Conservation (phyloP, 805 yeast species). For the Candida qinlingensis region DNA sequence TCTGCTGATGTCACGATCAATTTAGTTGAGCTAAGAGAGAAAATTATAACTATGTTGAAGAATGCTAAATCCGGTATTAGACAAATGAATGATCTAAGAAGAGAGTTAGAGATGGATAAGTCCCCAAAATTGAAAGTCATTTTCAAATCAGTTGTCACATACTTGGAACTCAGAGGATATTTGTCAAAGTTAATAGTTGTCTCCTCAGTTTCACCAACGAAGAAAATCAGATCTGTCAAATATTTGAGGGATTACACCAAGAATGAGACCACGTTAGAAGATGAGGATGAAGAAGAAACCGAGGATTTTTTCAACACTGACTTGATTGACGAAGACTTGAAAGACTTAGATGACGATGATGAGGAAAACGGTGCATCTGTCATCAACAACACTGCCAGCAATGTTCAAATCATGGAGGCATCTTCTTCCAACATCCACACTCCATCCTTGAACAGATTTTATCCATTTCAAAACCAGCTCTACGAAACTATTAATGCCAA, state of each 20-base stretch:
- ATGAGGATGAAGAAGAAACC: conserved; percentile 23
- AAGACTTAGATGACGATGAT: conserved; percentile 19
- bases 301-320: conserved; percentile 28
- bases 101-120: conserved; percentile 48
- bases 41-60: conserved; percentile 45
- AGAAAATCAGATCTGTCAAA: conserved; percentile 42
- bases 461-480: conserved; percentile 62
- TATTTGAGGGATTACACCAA: conserved; percentile 36
- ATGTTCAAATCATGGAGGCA: conserved; percentile 15
- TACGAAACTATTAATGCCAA: conserved; percentile 39
- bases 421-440: conserved; percentile 6
- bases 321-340: conserved; percentile 22
- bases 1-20: conserved; percentile 24
- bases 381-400: conserved; percentile 9
- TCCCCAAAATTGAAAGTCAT: conserved; percentile 37
- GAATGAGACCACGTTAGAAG: conserved; percentile 24
- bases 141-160: conserved; percentile 43
- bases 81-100: conserved; percentile 53
- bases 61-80: conserved; percentile 57
- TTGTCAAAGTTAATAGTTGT: conserved; percentile 49
- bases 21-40: conserved; percentile 24
- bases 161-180: conserved; percentile 39
- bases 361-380: conserved; percentile 11
- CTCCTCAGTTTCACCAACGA: conserved; percentile 39
- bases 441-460: conserved; percentile 42